Conservation (phyloP, 2,329 filamentous ascomycete species). For the Aureobasidium sp. region DNA sequence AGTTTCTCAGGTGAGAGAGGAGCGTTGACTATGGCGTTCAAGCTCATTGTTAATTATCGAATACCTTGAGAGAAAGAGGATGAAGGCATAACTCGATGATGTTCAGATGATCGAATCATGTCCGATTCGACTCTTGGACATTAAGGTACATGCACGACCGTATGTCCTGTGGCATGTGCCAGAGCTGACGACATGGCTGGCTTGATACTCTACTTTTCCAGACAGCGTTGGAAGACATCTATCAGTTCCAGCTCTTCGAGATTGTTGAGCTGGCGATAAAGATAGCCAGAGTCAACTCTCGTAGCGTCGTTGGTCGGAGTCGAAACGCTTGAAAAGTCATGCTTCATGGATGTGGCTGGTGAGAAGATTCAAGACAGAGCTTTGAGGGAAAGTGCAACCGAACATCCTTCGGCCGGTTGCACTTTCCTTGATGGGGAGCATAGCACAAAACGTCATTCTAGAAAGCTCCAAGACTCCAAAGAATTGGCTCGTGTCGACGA, state of each 20-base stretch:
- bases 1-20: neutral
- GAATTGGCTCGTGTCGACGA: constrained; percentile 14
- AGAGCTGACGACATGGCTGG: neutral
- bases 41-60: neutral
- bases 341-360: neutral
- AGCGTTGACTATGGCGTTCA: neutral
- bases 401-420: neutral
- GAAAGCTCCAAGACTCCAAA: constrained; percentile 23
- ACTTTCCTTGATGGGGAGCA: neutral
- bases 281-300: neutral
- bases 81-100: neutral
- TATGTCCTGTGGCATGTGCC: neutral
- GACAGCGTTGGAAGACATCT: neutral
- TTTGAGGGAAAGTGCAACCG: constrained; percentile 2
- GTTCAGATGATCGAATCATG: neutral
- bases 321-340: neutral
- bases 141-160: constrained; percentile 13
- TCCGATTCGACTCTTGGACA: neutral
- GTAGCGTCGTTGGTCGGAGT: neutral
- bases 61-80: too few species aligned
- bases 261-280: too few species aligned
- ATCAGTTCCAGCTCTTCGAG: too few species aligned
- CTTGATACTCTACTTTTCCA: neutral
- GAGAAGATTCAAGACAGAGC: too few species aligned
- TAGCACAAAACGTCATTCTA: constrained; percentile 14